Evolutionary conservation across 768 basidiomycete species (phyloP).

Genomic region (Chalciporus piperatus): DNA sequence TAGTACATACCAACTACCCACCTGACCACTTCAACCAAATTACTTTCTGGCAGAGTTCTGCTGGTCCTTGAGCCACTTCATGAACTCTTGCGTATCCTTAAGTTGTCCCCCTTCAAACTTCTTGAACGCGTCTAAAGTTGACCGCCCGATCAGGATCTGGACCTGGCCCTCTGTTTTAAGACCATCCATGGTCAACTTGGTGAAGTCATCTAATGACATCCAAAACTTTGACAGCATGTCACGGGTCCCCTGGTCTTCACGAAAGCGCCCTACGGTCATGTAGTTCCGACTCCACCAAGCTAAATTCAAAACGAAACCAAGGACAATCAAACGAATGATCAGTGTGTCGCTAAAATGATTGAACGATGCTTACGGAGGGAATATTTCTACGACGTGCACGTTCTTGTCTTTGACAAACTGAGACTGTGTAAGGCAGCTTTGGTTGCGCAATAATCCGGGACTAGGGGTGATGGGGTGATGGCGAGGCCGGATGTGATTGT

Average conservation of each 20-base stretch:
- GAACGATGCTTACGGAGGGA: slow-evolving; percentile 47
- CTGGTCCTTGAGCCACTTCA: no score
- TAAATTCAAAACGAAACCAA: slow-evolving; percentile 15
- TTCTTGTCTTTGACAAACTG: slow-evolving; percentile 43
- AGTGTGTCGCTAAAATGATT: background rate
- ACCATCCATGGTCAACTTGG: no score
- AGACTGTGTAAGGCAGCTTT: slow-evolving; percentile 38
- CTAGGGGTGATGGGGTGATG: slow-evolving; percentile 40
- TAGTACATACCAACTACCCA: no score
- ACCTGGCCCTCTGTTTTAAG: slow-evolving; percentile 25
- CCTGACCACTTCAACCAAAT: no score
- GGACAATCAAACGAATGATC: background rate
- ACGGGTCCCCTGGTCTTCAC: slow-evolving; percentile 50
- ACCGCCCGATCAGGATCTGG: slow-evolving; percentile 27
- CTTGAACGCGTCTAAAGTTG: slow-evolving; percentile 11
- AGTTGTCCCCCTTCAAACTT: slow-evolving; percentile 31
- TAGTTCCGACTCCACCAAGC: slow-evolving; percentile 54
- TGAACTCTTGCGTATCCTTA: background rate
- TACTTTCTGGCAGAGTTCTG: no score
- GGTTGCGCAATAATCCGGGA: slow-evolving; percentile 53
- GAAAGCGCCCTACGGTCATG: slow-evolving; percentile 47
- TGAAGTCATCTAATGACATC: slow-evolving; percentile 46
- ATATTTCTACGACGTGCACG: slow-evolving; percentile 50
- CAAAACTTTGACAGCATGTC: slow-evolving; percentile 48
- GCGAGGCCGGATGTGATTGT: slow-evolving; percentile 54